phyloP scores from a whole-genome alignment of 1,284 basidiomycete genomes.

The Puccinia hordei region DNA sequence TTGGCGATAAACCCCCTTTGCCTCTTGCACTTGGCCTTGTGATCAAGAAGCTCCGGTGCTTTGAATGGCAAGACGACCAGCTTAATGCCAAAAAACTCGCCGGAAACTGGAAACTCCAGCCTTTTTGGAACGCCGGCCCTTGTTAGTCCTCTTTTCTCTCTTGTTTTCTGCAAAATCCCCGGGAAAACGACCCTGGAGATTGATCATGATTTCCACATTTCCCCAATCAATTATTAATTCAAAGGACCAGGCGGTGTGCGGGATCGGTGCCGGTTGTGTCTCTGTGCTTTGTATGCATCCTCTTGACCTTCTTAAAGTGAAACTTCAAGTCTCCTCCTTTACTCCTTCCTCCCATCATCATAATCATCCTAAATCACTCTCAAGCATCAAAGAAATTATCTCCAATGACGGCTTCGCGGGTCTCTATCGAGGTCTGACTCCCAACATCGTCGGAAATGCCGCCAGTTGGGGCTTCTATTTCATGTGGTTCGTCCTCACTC shows the following conservation, averaged over 20 bases:
- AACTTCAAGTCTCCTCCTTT: constrained; percentile 74
- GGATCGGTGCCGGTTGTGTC: constrained; percentile 86
- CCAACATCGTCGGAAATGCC: constrained; percentile 95
- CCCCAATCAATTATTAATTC: too few species aligned
- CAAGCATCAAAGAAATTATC: constrained; percentile 73
- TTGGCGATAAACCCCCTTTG: too few species aligned
- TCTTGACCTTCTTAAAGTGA: constrained; percentile 91
- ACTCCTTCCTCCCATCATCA: constrained; percentile 56
- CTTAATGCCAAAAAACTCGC: constrained; percentile 41
- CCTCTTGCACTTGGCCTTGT: too few species aligned
- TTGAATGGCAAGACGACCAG: background rate
- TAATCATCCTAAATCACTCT: constrained; percentile 58
- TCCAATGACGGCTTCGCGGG: constrained; percentile 77
- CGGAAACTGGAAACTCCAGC: background rate
- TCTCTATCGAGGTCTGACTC: constrained; percentile 83
- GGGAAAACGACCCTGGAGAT: background rate
- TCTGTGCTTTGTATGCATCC: constrained; percentile 97
- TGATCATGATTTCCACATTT: background rate
- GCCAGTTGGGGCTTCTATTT: constrained; percentile 97
- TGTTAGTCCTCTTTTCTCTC: background rate
- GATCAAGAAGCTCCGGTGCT: too few species aligned
- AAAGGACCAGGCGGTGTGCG: constrained; percentile 86
- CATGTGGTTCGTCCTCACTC: constrained; percentile 73
- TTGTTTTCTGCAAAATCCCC: background rate
- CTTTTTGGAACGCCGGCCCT: constrained; percentile 38